Conservation (phyloP, 805 yeast genomes). For the Metschnikowia proteae region DNA sequence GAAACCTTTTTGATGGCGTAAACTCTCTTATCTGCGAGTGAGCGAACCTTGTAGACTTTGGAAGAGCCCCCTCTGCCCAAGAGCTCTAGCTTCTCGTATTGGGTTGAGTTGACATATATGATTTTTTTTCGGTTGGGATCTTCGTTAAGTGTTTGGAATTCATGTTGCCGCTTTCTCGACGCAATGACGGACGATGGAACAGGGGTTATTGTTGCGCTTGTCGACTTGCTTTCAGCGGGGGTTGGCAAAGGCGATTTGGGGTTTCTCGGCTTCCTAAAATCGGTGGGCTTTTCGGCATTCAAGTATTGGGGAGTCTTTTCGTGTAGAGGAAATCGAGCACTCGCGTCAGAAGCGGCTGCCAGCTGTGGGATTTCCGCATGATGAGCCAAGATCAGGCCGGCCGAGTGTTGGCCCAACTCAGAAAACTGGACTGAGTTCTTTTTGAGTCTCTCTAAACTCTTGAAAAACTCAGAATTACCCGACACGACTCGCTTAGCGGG, state of each 20-base stretch:
- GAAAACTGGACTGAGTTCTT: constrained; percentile 7
- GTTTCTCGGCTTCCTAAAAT: constrained; percentile 34
- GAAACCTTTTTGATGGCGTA: constrained; percentile 81
- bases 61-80: constrained; percentile 93
- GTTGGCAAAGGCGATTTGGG: constrained; percentile 13
- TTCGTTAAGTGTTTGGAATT: constrained; percentile 5
- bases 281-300: constrained; percentile 17
- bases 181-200: not conserved
- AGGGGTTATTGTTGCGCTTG: constrained; percentile 2
- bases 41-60: constrained; percentile 76
- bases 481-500: constrained; percentile 3
- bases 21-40: constrained; percentile 45
- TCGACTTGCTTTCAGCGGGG: constrained; percentile 1
- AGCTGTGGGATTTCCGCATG: not conserved
- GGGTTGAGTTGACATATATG: constrained; percentile 48
- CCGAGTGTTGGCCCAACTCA: not conserved
- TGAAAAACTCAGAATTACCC: constrained; percentile 18
- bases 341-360: not conserved
- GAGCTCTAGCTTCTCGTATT: constrained; percentile 71
- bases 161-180: not conserved
- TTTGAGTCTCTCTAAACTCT: constrained; percentile 16
- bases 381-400: not conserved
- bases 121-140: constrained; percentile 25
- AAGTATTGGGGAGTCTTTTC: constrained; percentile 9
- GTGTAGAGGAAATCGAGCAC: constrained; percentile 8